Base-by-base conservation (phyloP, 2,329 filamentous ascomycete species). In the Sporothrix globosa region DNA sequence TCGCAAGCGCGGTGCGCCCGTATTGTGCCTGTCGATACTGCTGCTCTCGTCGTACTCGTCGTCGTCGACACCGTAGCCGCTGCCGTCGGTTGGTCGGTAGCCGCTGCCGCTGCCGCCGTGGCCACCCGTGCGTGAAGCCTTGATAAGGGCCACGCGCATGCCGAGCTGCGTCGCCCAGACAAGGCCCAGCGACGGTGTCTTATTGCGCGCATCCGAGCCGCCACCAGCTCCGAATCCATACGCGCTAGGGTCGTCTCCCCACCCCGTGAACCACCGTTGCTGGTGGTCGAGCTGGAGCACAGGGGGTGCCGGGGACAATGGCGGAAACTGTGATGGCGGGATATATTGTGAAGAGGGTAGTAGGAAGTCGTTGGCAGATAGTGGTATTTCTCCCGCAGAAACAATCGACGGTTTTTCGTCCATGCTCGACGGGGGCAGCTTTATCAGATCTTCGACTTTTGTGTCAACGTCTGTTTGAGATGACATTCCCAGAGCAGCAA, bases 191-290 rank as follows among this genome's bases (percentile, higher is more conserved):
- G 92, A 92, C 0, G 95, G 95, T 0, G 92, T 97, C 81, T 97
- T 98, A 69, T 91, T 81, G 34, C 81, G 79, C 65, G 82, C 78
- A 14, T 80, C 76, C 13, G 58, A 39, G 24, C 81, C 79, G 68
- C 82, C 41, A 17, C 41, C 41, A 44, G 2, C 11, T 44, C 41
- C 41, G 41, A 3, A 2, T 44, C 41, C 78, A n/a, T 81, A 77
- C 21, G 82, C 79, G 30, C 80, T 76, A 19, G 85, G 82, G 70
- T 89, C 84, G 78, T 97, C 92, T 27, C 95, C 93, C 95, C 96
- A 97, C 73, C 96, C 94, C 4, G 94, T 96, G 81, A 97, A 97
- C 88, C 94, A 97, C 56, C 92, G 87, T 79, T 97, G 93, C 80
- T 98, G 95, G 79, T 97, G 92, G 75, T 96, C 90, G 10, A 97